Conservation (phyloP, 2,329 filamentous ascomycete species). For the Westerdykella sp. region DNA sequence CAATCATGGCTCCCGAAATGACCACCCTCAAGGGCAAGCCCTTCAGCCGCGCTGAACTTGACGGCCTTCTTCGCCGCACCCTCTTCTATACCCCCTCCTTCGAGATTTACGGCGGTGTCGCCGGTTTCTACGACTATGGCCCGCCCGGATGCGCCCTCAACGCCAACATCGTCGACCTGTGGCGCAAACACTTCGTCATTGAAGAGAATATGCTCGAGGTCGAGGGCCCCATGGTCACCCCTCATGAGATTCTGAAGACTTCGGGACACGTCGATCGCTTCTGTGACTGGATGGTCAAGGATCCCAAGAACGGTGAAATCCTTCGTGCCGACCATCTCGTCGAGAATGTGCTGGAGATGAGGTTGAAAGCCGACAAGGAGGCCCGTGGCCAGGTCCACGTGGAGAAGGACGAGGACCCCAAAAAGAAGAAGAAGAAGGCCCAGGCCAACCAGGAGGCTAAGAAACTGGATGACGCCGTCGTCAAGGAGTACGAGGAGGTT, state of each 20-base stretch:
- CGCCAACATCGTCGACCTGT: conserved; percentile 79
- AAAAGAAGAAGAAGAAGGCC: conserved; percentile 91
- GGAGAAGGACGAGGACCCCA: conserved; percentile 68
- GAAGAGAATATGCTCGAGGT: conserved; percentile 95
- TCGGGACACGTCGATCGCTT: conserved; percentile 94
- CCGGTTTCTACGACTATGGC: conserved; percentile 88
- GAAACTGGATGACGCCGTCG: conserved; percentile 79
- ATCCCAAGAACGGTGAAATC: conserved; percentile 95
- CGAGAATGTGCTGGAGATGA: conserved; percentile 81
- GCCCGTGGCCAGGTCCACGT: conserved; percentile 75
- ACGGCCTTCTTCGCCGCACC: conserved; percentile 56
- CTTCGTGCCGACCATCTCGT: conserved; percentile 94
- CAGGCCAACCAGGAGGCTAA: conserved; percentile 57
- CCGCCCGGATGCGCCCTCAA: conserved; percentile 81
- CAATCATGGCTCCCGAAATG: conserved; percentile 28
- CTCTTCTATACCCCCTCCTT: conserved; percentile 89
- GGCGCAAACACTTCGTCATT: conserved; percentile 89
- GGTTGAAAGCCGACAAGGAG: conserved; percentile 86
- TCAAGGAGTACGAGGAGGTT: conserved; percentile 84
- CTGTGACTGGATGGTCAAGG: conserved; percentile 98
- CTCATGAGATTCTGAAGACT: conserved; percentile 89
- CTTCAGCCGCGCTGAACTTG: conserved; percentile 75
- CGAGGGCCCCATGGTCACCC: conserved; percentile 90
- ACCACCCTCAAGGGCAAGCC: conserved; percentile 70
- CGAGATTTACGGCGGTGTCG: conserved; percentile 86